Base-by-base conservation (phyloP, 768 basidiomycete genomes). In the Leccinum barrowsii region DNA sequence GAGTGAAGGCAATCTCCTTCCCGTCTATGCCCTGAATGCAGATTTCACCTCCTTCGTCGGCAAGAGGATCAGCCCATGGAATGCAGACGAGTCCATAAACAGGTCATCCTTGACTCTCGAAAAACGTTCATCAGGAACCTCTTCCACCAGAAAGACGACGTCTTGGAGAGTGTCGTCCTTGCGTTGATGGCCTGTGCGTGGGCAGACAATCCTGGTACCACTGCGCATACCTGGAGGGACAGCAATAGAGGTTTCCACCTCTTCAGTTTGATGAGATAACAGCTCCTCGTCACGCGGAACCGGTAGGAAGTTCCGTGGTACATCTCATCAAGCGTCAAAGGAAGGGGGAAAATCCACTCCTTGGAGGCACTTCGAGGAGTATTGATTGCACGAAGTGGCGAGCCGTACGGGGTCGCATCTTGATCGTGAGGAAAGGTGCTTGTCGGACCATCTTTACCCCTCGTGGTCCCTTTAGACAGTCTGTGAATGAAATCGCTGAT, bases 291-390 rank as follows among this genome's bases (percentile, higher is more conserved):
- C 62, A 89, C 80, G 53, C 82, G 78, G 64, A 86, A 87, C 56
- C 76, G 78, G 63, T 81, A 83, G 15, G 74, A 74, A 50, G 80
- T 79, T 30, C 87, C 86, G 22, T 69, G 70, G 67, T 80, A 84
- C 35, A 89, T 75, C 61, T 88, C 85, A 57, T 87, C 84, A 19
- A 89, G 78, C 2, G 81, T 78, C 55, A 87, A 70, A 17, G 77
- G 74, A 5, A 89, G 78, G 0, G 85, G 81, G 72, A 86, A 88
- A n/a, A 80, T 74, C 85, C 87, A 89, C 67, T 87, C 86, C 60
- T 80, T 80, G 30, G 78, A 76, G 44, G 67, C 62, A 26, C 77
- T 78, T 44, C 71, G 64, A 53, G 59, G 78, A 61, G 59, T 78
- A 73, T 63, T 79, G 69, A 59, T 79, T 68, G 59, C 68, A 64